These are phyloP conservation scores for Fragaria nilgerrensis DNA, from an alignment of 306 rosid species.

Conservation along the genomic window DNA sequence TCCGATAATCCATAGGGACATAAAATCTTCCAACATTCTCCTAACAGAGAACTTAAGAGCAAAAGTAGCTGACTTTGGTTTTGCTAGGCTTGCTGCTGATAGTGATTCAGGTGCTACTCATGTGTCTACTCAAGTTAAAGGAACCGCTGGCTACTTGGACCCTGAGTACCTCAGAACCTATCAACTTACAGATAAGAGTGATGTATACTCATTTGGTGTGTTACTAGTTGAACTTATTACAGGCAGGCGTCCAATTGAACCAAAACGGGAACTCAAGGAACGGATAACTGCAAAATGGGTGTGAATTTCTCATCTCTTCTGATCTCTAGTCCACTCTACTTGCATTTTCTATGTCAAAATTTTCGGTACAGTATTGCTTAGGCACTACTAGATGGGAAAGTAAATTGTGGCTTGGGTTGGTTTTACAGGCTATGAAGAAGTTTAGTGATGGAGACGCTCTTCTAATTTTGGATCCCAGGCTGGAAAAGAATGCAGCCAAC, in stretches of 20 bases:
- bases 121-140: conserved; percentile 91
- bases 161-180: conserved; percentile 94
- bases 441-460: conserved; percentile 60
- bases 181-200: conserved; percentile 94
- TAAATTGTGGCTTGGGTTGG: conserved; percentile 19
- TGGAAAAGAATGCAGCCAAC: conserved; percentile 52
- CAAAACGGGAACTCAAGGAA: conserved; percentile 71
- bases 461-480: conserved; percentile 65
- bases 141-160: conserved; percentile 99
- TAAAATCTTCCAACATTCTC: conserved; percentile 95
- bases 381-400: background rate
- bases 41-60: conserved; percentile 76
- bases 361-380: background rate
- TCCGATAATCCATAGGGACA: conserved; percentile 94
- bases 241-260: conserved; percentile 95
- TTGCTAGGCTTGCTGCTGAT: conserved; percentile 86
- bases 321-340: background rate
- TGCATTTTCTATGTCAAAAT: background rate
- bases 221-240: conserved; percentile 86
- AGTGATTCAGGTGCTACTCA: conserved; percentile 88
- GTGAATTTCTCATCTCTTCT: conserved; percentile 21
- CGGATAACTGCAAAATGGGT: conserved; percentile 90
- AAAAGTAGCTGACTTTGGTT: conserved; percentile 97
- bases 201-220: conserved; percentile 94
- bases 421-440: conserved; percentile 84